These are phyloP conservation scores for Chaetomium olivaceum DNA, from an alignment of 2,329 filamentous ascomycete genomes.

Conservation along the genomic window DNA sequence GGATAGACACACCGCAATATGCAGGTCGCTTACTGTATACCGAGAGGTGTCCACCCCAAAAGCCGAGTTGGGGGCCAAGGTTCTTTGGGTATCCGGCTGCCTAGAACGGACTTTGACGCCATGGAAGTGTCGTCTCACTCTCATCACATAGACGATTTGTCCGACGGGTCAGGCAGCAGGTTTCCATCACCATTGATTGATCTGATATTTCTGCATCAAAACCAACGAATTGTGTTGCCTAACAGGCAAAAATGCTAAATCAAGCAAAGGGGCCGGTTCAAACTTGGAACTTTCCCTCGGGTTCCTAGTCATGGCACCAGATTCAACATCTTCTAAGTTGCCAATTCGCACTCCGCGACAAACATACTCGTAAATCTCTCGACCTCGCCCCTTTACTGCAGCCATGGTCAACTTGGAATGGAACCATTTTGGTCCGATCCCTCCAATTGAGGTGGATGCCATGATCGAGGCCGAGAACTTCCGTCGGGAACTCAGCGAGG, in stretches of 20 bases:
- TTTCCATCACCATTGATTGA: background rate
- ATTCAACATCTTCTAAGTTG: background rate
- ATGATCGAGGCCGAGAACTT: background rate
- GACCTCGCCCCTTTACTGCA: background rate
- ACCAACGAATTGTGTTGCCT: background rate
- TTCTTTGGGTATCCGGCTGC: background rate
- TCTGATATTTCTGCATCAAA: background rate
- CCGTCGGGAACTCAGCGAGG: slow-evolving; percentile 1
- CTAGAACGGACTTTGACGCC: background rate
- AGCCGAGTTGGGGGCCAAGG: background rate
- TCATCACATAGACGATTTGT: background rate
- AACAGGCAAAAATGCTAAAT: background rate
- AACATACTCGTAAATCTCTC: background rate
- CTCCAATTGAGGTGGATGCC: background rate
- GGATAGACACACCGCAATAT: background rate
- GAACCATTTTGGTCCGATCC: slow-evolving; percentile 12
- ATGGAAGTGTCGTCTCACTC: background rate
- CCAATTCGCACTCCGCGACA: background rate
- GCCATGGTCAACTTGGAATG: slow-evolving; percentile 9
- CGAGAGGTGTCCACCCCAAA: background rate
- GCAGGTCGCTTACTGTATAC: background rate
- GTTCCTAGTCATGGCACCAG: background rate
- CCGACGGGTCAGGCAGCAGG: background rate
- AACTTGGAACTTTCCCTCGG: background rate
- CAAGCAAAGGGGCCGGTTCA: background rate